A percentile compares a stretch with the other conserved stretches of the same genome.
These are phyloP conservation scores for Ustilago xerochloae DNA, from an alignment of 1,284 basidiomycete species.

Conservation along the genomic window DNA sequence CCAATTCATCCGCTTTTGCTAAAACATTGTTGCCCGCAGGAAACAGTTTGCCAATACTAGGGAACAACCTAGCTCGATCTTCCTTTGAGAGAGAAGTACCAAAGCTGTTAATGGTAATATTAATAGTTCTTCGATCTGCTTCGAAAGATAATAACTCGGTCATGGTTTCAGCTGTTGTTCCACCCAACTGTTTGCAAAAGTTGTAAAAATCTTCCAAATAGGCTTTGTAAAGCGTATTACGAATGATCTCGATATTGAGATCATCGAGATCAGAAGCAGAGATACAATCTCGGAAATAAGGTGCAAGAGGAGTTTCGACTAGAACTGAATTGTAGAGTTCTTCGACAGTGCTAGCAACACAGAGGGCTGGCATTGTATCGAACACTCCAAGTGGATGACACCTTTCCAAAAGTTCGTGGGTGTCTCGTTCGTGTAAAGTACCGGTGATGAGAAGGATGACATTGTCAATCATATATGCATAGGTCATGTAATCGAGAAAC, in stretches of 20 bases:
- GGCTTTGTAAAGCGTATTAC: slow-evolving; percentile 99
- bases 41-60: slow-evolving; percentile 89
- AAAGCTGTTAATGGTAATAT: slow-evolving; percentile 99
- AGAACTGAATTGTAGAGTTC: slow-evolving; percentile 96
- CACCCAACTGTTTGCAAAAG: slow-evolving; percentile 82
- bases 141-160: slow-evolving; percentile 88
- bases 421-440: slow-evolving; percentile 95
- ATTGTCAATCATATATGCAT: slow-evolving; percentile 99
- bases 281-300: slow-evolving; percentile 96
- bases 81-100: slow-evolving; percentile 94
- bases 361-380: slow-evolving; percentile 98
- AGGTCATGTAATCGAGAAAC: slow-evolving; percentile 99
- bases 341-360: slow-evolving; percentile 98
- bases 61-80: slow-evolving; percentile 94
- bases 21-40: slow-evolving; percentile 95
- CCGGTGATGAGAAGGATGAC: slow-evolving; percentile 97
- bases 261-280: slow-evolving; percentile 96
- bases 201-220: slow-evolving; percentile 97
- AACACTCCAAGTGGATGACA: slow-evolving; percentile 98
- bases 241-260: slow-evolving; percentile 99
- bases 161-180: slow-evolving; percentile 65
- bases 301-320: slow-evolving; percentile 95
- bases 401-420: slow-evolving; percentile 92
- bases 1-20: slow-evolving; percentile 93
- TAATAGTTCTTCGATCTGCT: slow-evolving; percentile 94